These are phyloP conservation scores for Rhodotorula sp. DNA, from an alignment of 1,284 basidiomycete genomes.

Conservation along the genomic window DNA sequence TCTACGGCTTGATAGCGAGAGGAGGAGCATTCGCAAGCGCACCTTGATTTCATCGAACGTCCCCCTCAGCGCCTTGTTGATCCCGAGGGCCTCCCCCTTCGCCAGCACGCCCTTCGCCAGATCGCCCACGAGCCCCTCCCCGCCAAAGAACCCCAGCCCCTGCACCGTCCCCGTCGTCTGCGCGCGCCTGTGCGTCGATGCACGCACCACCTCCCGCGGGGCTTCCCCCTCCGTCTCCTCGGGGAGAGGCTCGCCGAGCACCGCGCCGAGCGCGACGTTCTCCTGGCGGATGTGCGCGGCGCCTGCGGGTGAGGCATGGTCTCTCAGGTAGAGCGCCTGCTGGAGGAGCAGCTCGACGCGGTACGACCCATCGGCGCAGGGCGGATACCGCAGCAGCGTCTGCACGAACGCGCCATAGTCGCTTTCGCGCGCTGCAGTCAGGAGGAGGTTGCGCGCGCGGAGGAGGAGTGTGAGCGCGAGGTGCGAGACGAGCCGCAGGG, in stretches of 20 bases:
- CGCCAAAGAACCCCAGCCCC: conserved; percentile 21
- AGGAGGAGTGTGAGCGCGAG: conserved; percentile 89
- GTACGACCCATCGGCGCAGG: conserved; percentile 45
- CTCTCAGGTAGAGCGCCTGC: conserved; percentile 76
- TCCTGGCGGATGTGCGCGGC: conserved; percentile 28
- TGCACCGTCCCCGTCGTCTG: not conserved
- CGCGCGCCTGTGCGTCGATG: conserved; percentile 5
- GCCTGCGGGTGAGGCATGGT: conserved; percentile 51
- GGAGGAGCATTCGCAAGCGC: conserved; percentile 7
- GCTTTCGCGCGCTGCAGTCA: conserved; percentile 57
- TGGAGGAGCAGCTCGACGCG: conserved; percentile 65
- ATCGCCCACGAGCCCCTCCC: conserved; percentile 30
- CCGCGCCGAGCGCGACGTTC: conserved; percentile 32
- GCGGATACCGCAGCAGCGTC: conserved; percentile 77
- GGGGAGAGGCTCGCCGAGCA: not conserved
- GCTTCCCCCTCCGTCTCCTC: not conserved
- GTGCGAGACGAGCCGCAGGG: conserved; percentile 71
- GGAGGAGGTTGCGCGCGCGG: conserved; percentile 82
- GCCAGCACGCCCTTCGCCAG: conserved; percentile 45
- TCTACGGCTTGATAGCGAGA: not conserved
- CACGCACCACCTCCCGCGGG: conserved; percentile 9
- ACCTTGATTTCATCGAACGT: conserved; percentile 43
- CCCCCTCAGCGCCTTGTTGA: conserved; percentile 43
- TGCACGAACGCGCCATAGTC: conserved; percentile 76
- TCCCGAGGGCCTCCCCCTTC: conserved; percentile 44